phyloP scores from a whole-genome alignment of 345 rosid species.

The Arabidopsis arenosa region DNA sequence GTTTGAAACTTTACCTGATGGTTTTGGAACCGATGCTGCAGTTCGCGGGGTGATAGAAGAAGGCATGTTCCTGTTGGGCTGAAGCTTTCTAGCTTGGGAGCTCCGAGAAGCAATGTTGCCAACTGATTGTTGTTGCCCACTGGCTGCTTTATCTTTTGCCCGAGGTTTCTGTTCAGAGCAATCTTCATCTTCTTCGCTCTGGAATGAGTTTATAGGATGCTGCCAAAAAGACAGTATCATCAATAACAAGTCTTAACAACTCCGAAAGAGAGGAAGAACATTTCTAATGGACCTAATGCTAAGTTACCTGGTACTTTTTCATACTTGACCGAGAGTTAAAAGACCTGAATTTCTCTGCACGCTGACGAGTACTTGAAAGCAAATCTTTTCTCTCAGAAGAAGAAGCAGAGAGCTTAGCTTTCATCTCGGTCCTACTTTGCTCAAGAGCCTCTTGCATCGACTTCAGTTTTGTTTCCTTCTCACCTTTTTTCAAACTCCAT shows the following conservation, averaged over 20 bases:
- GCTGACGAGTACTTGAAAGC: conserved; percentile 46
- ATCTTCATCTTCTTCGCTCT: conserved; percentile 73
- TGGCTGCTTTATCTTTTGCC: conserved; percentile 52
- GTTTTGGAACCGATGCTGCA: conserved; percentile 54
- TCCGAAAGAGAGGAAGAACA: not conserved
- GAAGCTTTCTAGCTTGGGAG: conserved; percentile 57
- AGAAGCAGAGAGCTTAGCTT: conserved; percentile 59
- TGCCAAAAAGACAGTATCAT: conserved; percentile 50
- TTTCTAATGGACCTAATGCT: conserved; percentile 7
- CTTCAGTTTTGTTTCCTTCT: conserved; percentile 68
- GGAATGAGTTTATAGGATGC: conserved; percentile 69
- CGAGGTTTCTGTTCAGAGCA: conserved; percentile 41
- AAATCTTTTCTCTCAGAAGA: conserved; percentile 53
- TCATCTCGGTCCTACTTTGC: conserved; percentile 77
- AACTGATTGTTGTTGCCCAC: conserved; percentile 49
- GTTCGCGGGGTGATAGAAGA: conserved; percentile 59
- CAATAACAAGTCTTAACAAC: conserved; percentile 20
- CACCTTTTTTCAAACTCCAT: conserved; percentile 60
- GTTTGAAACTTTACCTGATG: conserved; percentile 64
- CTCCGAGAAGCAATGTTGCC: conserved; percentile 59
- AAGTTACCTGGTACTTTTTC: conserved; percentile 77
- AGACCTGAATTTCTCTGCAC: conserved; percentile 67
- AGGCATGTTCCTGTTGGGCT: conserved; percentile 54
- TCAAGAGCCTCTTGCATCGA: conserved; percentile 80
- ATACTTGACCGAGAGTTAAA: conserved; percentile 53